Evolutionary conservation across 371 early-diverging fungal species (phyloP).

Genomic region (Mortierella sp.): DNA sequence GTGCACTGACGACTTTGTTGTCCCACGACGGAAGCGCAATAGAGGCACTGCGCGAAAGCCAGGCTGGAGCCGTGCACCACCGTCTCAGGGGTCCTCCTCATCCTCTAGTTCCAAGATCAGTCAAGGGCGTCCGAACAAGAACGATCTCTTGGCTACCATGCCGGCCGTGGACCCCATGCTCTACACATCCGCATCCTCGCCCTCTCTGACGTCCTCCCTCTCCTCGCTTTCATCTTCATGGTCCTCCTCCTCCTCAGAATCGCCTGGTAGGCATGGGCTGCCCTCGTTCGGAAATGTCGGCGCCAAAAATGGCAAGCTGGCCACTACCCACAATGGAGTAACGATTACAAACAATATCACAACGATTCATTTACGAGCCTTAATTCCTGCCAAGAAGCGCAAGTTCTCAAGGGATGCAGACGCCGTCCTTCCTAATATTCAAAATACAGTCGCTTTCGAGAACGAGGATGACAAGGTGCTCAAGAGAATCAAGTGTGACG

Average conservation of each 20-base stretch:
- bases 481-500: not conserved
- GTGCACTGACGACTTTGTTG: constrained; percentile 23
- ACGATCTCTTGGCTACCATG: constrained; percentile 20
- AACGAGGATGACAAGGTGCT: not conserved
- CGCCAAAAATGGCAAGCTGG: constrained; percentile 9
- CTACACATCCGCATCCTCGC: constrained; percentile 16
- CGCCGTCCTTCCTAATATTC: not conserved
- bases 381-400: constrained; percentile 7
- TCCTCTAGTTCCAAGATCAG: not conserved
- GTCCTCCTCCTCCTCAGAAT: constrained; percentile 12
- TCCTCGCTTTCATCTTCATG: constrained; percentile 14
- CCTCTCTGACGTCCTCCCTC: constrained; percentile 24
- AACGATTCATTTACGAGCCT: constrained; percentile 8
- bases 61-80: not conserved
- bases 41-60: not conserved
- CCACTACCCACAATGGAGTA: constrained; percentile 10
- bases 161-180: constrained; percentile 6
- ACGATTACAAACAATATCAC: constrained; percentile 11
- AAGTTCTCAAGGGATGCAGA: not conserved
- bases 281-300: constrained; percentile 15
- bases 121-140: constrained; percentile 12
- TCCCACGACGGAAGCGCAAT: not conserved
- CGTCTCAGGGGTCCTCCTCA: not conserved
- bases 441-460: no score
- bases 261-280: constrained; percentile 4